A percentile compares a stretch with the other conserved stretches of the same genome.
Evolutionary conservation across 352 stramenopile genomes (phyloP).

Genomic region (Phytophthora nicotianae): DNA sequence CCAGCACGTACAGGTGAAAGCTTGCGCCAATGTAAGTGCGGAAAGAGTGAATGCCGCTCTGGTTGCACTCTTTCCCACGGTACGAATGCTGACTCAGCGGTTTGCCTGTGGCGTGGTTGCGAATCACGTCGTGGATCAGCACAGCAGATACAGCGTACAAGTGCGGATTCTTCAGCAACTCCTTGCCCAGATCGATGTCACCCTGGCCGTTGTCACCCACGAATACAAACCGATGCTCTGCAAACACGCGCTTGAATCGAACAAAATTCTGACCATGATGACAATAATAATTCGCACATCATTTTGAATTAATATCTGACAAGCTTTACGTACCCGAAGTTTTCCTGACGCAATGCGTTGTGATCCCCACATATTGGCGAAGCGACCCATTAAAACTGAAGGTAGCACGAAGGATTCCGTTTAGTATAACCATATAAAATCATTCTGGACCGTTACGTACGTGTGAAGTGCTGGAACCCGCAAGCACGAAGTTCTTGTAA

Average conservation of each 20-base stretch:
- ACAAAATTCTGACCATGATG: conserved; percentile 63
- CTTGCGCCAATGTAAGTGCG: conserved; percentile 82
- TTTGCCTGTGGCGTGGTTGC: conserved; percentile 54
- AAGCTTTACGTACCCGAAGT: conserved; percentile 45
- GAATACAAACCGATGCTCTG: conserved; percentile 79
- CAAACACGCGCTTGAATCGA: conserved; percentile 71
- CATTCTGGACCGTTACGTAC: conserved; percentile 36
- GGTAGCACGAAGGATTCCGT: not conserved
- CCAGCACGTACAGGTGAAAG: conserved; percentile 53
- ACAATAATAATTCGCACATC: conserved; percentile 4
- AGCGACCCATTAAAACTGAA: conserved; percentile 73
- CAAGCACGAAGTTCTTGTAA: conserved; percentile 66
- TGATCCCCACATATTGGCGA: conserved; percentile 68
- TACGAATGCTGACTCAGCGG: conserved; percentile 47
- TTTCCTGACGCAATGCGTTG: conserved; percentile 74
- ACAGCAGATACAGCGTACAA: conserved; percentile 64
- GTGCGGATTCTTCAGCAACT: conserved; percentile 54
- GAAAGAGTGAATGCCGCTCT: conserved; percentile 73
- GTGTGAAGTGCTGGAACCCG: conserved; percentile 79
- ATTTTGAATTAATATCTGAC: not conserved
- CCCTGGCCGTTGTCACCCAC: conserved; percentile 84
- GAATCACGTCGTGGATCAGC: conserved; percentile 85
- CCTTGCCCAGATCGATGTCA: conserved; percentile 82
- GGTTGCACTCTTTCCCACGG: conserved; percentile 65
- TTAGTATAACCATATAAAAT: not conserved